These are phyloP conservation scores for Marasmius sp. DNA, from an alignment of 1,284 basidiomycete genomes.

Conservation along the genomic window DNA sequence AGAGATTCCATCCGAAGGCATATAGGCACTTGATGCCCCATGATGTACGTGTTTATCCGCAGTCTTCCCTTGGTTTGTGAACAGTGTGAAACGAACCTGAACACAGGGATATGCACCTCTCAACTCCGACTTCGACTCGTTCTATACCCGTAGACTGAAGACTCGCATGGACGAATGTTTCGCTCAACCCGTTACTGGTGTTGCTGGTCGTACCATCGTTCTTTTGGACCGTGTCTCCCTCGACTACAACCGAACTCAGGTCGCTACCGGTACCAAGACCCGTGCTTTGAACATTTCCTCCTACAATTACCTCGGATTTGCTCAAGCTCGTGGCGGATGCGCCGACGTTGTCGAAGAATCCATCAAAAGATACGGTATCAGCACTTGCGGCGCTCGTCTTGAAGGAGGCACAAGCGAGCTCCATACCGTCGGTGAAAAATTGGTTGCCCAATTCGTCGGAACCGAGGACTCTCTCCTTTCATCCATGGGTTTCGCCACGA, in stretches of 20 bases:
- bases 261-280: slow-evolving; percentile 78
- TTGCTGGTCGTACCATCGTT: slow-evolving; percentile 91
- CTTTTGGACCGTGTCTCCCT: slow-evolving; percentile 83
- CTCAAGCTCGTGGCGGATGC: slow-evolving; percentile 90
- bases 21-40: slow-evolving; percentile 84
- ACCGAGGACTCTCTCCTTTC: slow-evolving; percentile 87
- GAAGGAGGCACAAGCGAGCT: slow-evolving; percentile 86
- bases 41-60: slow-evolving; percentile 56
- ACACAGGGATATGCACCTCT: slow-evolving; percentile 90
- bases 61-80: slow-evolving; percentile 10
- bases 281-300: slow-evolving; percentile 96
- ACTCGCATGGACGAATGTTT: slow-evolving; percentile 96
- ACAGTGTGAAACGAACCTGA: neutral
- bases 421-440: slow-evolving; percentile 80
- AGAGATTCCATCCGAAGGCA: slow-evolving; percentile 69
- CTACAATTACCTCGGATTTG: slow-evolving; percentile 99
- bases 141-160: slow-evolving; percentile 97
- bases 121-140: slow-evolving; percentile 98
- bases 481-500: slow-evolving; percentile 98
- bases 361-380: slow-evolving; percentile 80
- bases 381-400: slow-evolving; percentile 75
- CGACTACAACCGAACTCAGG: slow-evolving; percentile 82
- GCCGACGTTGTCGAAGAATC: slow-evolving; percentile 89
- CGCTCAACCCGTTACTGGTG: slow-evolving; percentile 90
- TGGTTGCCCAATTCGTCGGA: slow-evolving; percentile 90